A percentile compares a stretch with the other conserved stretches of the same genome.
Conservation (phyloP, 2,329 filamentous ascomycete species). For the Xylariaceae sp. region DNA sequence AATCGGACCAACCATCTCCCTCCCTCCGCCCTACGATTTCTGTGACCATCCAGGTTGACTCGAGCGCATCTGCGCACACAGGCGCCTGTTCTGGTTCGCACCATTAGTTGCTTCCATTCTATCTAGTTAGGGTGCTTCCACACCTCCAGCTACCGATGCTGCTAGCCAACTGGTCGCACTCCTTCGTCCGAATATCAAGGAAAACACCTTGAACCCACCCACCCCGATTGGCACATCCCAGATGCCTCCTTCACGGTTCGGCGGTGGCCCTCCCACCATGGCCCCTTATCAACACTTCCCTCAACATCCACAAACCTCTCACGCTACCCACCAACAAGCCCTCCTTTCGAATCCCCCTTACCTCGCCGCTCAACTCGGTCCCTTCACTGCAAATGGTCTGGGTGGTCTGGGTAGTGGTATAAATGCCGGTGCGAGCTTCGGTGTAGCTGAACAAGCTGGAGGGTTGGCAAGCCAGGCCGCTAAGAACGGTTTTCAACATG, state of each 20-base stretch:
- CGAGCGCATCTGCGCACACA: neutral
- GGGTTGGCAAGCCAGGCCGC: conserved; percentile 84
- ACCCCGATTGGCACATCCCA: conserved; percentile 12
- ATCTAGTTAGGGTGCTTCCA: neutral
- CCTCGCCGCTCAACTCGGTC: conserved; percentile 64
- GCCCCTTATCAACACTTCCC: conserved; percentile 49
- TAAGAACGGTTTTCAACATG: conserved; percentile 81
- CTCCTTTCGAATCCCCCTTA: conserved; percentile 68
- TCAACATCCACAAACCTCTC: conserved; percentile 50
- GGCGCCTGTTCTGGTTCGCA: neutral
- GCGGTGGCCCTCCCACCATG: conserved; percentile 42
- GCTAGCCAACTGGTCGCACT: conserved; percentile 17
- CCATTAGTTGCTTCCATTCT: too few relatives aligned
- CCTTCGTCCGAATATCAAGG: conserved; percentile 11
- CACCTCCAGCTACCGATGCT: conserved; percentile 11
- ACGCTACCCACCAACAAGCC: conserved; percentile 44
- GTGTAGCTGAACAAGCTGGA: conserved; percentile 62
- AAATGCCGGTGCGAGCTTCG: conserved; percentile 45
- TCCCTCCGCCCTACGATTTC: neutral
- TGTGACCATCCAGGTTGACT: neutral
- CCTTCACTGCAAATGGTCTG: conserved; percentile 60
- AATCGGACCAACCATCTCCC: too few relatives aligned
- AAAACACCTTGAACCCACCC: conserved; percentile 15
- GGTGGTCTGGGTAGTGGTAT: conserved; percentile 56
- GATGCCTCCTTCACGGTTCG: conserved; percentile 42